phyloP scores from a whole-genome alignment of 805 yeast species.

The Tetrapisispora phaffii region DNA sequence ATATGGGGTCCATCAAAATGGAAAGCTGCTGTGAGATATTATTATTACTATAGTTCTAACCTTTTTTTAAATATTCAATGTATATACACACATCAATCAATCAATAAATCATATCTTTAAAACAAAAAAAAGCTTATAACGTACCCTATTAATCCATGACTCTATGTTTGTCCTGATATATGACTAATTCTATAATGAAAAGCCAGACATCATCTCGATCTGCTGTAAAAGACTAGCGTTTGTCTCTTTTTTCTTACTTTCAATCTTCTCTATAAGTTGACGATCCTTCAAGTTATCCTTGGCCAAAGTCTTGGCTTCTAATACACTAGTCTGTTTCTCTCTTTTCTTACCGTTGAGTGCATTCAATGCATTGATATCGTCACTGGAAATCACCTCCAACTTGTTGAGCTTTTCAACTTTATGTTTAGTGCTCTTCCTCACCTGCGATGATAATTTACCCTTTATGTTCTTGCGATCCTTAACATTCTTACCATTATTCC shows the following conservation, averaged over 20 bases:
- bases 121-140: not conserved
- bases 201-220: conserved; percentile 28
- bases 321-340: conserved; percentile 1
- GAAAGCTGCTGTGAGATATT: not conserved
- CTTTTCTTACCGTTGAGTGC: not conserved
- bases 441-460: conserved; percentile 13
- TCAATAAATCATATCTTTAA: not conserved
- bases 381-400: conserved; percentile 7
- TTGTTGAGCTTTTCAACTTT: conserved; percentile 19
- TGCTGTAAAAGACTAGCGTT: conserved; percentile 25
- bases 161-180: too few species aligned
- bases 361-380: conserved; percentile 4
- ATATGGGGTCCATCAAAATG: too few species aligned
- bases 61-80: conserved; percentile 2
- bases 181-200: conserved; percentile 17
- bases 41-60: not conserved
- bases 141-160: too few species aligned
- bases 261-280: conserved; percentile 12
- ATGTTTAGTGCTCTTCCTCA: conserved; percentile 20
- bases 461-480: conserved; percentile 1
- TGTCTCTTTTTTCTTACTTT: conserved; percentile 19
- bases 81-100: not conserved
- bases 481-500: not conserved
- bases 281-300: conserved; percentile 25
- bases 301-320: conserved; percentile 15